Evolutionary conservation across 805 yeast genomes (phyloP).

Genomic region (Geotrichum ghanense): DNA sequence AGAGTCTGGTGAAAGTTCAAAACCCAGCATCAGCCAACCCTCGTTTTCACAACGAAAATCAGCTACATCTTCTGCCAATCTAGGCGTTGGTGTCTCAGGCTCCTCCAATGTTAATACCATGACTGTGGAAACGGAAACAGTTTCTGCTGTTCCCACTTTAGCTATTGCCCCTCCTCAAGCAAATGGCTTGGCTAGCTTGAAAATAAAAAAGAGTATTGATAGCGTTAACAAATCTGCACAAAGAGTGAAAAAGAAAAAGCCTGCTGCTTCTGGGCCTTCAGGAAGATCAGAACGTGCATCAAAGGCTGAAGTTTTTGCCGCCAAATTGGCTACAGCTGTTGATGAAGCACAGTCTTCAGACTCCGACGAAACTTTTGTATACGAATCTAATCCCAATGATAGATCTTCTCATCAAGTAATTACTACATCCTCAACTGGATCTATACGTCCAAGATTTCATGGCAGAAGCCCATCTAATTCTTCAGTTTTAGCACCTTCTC

Average conservation of each 20-base stretch:
- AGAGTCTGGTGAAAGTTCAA: not conserved
- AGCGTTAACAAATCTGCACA: conserved; percentile 16
- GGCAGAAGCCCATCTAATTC: conserved; percentile 13
- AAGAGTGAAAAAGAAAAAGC: conserved; percentile 31
- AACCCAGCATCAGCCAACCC: not conserved
- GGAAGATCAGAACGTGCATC: conserved; percentile 35
- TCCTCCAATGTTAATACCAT: conserved; percentile 18
- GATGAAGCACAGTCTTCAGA: conserved; percentile 74
- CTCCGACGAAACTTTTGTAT: conserved; percentile 93
- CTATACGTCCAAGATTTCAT: conserved; percentile 13
- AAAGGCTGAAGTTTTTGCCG: conserved; percentile 89
- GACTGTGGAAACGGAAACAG: conserved; percentile 55
- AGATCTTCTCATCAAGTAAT: conserved; percentile 3
- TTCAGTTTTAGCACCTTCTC: not conserved
- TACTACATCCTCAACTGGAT: conserved; percentile 1
- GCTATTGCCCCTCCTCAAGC: conserved; percentile 19
- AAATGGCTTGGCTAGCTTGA: conserved; percentile 7
- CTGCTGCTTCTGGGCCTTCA: conserved; percentile 3
- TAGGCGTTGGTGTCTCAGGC: too few relatives aligned
- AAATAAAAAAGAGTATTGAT: conserved; percentile 21
- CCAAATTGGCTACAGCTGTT: conserved; percentile 86
- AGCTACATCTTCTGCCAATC: too few relatives aligned
- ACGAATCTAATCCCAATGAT: conserved; percentile 40
- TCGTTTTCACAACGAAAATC: not conserved
- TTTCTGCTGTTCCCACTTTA: conserved; percentile 34